Base-by-base conservation (phyloP, 352 stramenopile genomes). In the Phytophthora hibernalis region DNA sequence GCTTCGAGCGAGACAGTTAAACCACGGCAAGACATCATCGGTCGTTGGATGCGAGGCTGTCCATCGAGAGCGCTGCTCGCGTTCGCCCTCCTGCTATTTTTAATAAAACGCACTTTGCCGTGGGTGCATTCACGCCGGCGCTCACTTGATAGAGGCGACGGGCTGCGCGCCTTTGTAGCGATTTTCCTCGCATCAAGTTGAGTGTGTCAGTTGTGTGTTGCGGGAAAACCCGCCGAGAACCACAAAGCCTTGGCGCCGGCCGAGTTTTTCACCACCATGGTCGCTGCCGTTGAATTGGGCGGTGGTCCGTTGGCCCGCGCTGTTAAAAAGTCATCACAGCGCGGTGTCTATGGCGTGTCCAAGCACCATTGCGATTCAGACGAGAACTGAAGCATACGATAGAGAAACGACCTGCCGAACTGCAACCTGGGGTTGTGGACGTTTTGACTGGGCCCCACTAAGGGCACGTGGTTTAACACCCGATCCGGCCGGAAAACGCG, bases 361-460 rank as follows among this genome's bases (percentile, higher is more conserved):
- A 71, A 72, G 64, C 64, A 72, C 40, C 40, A 47, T 47, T 47
- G 64, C 64, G 42, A 26, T 50, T 63, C 52, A 68, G 49, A 21
- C 56, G 42, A 37, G 60, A 62, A 55, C 54, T 70, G 62, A 70
- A 70, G 55, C 62, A 70, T 28, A 70, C 40, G 40, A 47, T 47
- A 47, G 37, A 65, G 54, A 65, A 48, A 70, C 54, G 56, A 21
- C 28, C 18, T 12, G 10, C 12, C 21, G 40, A 66, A 71, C 56
- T 67, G 64, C 64, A 68, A 72, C 20, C 28, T 71, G 58, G 57
- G 59, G 64, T 54, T 67, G 64, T 45, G 51, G 13, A 5, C 37
- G 4, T 5, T 35, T 30, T 48, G 54, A 69, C 61, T 69, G 11
- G 53, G 5, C 47, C 28, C 22, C 61, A 57, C 18, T 69, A 69